A percentile compares a stretch with the other conserved stretches of the same genome.
These are phyloP conservation scores for Talaromyces sp. DNA, from an alignment of 2,329 filamentous ascomycete species.

Conservation along the genomic window DNA sequence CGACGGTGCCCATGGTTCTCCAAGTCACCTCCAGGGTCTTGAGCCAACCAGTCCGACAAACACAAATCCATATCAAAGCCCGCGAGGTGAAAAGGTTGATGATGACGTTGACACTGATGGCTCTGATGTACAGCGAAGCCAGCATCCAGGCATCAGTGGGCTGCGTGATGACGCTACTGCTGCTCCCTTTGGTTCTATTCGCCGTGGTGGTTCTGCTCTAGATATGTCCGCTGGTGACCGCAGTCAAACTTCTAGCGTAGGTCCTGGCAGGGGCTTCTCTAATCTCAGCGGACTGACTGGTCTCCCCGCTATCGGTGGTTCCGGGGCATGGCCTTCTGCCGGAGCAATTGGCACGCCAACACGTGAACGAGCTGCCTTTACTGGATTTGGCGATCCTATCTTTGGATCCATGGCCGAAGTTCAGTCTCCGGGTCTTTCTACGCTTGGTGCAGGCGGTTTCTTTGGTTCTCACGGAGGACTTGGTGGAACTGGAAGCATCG, in stretches of 20 bases:
- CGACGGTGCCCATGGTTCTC: conserved; percentile 57
- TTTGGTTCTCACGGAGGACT: conserved; percentile 63
- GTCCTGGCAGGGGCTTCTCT: conserved; percentile 68
- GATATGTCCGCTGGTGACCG: conserved; percentile 71
- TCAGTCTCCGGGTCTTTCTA: conserved; percentile 52
- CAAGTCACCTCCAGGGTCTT: conserved; percentile 46
- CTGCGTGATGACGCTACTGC: conserved; percentile 51
- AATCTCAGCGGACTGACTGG: conserved; percentile 54
- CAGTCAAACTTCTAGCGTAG: conserved; percentile 87
- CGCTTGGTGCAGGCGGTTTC: conserved; percentile 48
- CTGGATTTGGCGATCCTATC: conserved; percentile 59
- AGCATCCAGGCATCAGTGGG: conserved; percentile 54
- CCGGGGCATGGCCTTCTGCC: conserved; percentile 53
- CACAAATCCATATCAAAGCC: conserved; percentile 95
- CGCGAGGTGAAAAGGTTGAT: conserved; percentile 69
- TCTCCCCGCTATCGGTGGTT: conserved; percentile 55
- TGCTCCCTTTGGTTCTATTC: conserved; percentile 56
- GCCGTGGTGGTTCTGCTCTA: conserved; percentile 55
- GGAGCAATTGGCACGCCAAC: conserved; percentile 74
- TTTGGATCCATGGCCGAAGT: conserved; percentile 76
- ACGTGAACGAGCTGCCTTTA: conserved; percentile 54
- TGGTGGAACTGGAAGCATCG: conserved; percentile 63
- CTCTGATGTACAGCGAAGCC: conserved; percentile 52
- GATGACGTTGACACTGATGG: conserved; percentile 60
- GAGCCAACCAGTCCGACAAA: conserved; percentile 87